A percentile compares a stretch with the other conserved stretches of the same genome.
Conservation (phyloP, 2,329 filamentous ascomycete species). For the Cladophialophora yegresii region DNA sequence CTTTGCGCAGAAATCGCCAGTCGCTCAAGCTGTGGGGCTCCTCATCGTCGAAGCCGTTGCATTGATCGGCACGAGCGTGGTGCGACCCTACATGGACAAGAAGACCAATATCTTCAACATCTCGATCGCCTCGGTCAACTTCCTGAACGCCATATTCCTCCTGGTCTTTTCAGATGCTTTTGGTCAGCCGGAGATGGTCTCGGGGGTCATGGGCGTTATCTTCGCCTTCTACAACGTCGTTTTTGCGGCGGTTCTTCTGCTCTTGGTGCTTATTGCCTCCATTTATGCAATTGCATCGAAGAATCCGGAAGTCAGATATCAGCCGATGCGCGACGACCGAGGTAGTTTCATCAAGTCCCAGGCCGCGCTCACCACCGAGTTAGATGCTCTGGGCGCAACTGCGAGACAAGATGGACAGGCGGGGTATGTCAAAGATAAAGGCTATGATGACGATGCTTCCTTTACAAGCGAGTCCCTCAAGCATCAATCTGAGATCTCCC, state of each 20-base stretch:
- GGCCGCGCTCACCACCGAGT: conserved; percentile 79
- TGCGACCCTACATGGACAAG: conserved; percentile 98
- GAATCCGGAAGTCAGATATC: conserved; percentile 92
- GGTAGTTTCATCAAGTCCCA: conserved; percentile 98
- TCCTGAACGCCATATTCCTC: conserved; percentile 85
- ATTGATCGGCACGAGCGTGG: conserved; percentile 73
- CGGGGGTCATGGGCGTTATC: conserved; percentile 83
- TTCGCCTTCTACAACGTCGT: conserved; percentile 86
- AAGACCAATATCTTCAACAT: conserved; percentile 97
- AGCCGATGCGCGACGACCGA: conserved; percentile 94
- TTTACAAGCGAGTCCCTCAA: conserved; percentile 37
- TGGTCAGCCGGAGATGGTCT: conserved; percentile 77
- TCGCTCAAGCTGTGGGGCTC: conserved; percentile 77
- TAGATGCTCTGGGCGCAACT: conserved; percentile 85
- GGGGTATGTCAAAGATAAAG: conserved; percentile 58
- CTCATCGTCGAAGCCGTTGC: conserved; percentile 78
- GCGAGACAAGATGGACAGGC: conserved; percentile 75
- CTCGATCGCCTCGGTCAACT: conserved; percentile 84
- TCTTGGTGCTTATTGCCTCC: conserved; percentile 78
- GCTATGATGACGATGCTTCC: conserved; percentile 69
- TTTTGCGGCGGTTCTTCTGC: conserved; percentile 77
- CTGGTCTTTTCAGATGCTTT: conserved; percentile 87
- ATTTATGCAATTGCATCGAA: conserved; percentile 81
- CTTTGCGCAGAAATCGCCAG: conserved; percentile 69
- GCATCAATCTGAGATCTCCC: conserved; percentile 31